Evolutionary conservation across 2,329 filamentous ascomycete genomes (phyloP), one percentile per base, ranked within the genome.

Genomic region (Ceratocystis diversiconidia): DNA sequence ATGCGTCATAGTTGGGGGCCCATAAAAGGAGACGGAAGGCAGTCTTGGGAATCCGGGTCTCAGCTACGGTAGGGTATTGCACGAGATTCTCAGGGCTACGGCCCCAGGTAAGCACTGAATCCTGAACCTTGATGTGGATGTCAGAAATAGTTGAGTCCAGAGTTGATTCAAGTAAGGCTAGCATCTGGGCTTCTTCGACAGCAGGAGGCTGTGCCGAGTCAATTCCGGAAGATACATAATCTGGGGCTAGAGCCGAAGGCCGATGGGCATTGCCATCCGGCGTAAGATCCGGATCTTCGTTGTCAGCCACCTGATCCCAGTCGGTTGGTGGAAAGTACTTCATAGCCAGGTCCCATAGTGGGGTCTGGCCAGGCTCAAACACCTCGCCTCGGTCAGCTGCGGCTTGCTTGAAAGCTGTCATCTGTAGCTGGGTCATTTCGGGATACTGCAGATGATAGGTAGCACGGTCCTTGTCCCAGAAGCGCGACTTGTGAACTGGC

Each of bases 11-110:
- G 10, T 82, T 83, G 0, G 85, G 81, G 65, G 83, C 85, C 80
- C 87, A 90, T 36, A 94, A 83, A 43, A 90, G 79, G 46, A 96
- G 78, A 71, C 89, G 87, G 70, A 96, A 84, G 0, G 89, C 90
- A 69, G 86, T 86, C 72, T 92, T 92, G 1, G 92, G 90, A 44
- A 97, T 84, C 17, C 85, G 86, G 1, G 79, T 80, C 69, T 96
- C 90, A 28, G 77, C 76, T 36, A 74, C 76, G 61, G 85, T 78
- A 0, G 81, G 75, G 71, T 91, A 89, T 1, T 85, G 78, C 36
- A 85, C 75, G 0, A 87, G 92, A 70, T 90, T 92, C 22, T 80
- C 78, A 0, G 75, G 77, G 0, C 83, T 82, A 30, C 92, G 85
- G 36, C 92, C 92, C 85, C 90, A 97, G 0, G 86, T 87, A 0